Evolutionary conservation across 305 asterid species (phyloP), one percentile per base, ranked within the genome.

Genomic region (Rubia tinctorum): DNA sequence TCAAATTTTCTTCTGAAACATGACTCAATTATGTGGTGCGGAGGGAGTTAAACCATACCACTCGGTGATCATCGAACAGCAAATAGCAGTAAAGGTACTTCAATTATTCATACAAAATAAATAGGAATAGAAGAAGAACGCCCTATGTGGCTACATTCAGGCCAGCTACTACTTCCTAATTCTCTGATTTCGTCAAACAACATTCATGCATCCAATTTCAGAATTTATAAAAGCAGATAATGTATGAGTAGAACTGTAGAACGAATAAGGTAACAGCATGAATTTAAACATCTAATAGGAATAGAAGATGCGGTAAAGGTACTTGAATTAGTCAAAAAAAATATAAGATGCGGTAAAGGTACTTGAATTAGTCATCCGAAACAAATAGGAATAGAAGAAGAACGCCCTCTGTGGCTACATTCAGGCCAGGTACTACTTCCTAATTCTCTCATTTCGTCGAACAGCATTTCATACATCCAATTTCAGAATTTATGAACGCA

Each of bases 121-220:
- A 37, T 30, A 66, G 8, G 45, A 18, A 40, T 0, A 5, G 17
- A 40, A 51, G 58, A 11, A 11, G 34, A 45, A 9, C 0, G 18
- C 71, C 55, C 25, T 9, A 27, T 27, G 49, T 15, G 69, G 69
- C 30, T 18, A 40, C 8, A 20, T 37, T 39, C 39, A 22, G 69
- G 51, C 30, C 43, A 18, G 17, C 27, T 18, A 66, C 25, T 37
- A 66, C 49, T 66, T 9, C 53, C 69, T 6, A 40, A 40, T n/a
- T 44, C 47, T 66, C 23, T 66, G 51, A 40, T 66, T 63, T 66
- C 17, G 51, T 40, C 69, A 64, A 64, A 64, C 51, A 39, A 40
- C 51, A 66, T 42, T 42, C 0, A 17, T 42, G 0, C 11, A 44
- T 22, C 69, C 69, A 6, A n/a, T n/a, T 12, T 8, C 53, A 42